Conservation (phyloP, 768 basidiomycete species). For the Suillus occidentalis region DNA sequence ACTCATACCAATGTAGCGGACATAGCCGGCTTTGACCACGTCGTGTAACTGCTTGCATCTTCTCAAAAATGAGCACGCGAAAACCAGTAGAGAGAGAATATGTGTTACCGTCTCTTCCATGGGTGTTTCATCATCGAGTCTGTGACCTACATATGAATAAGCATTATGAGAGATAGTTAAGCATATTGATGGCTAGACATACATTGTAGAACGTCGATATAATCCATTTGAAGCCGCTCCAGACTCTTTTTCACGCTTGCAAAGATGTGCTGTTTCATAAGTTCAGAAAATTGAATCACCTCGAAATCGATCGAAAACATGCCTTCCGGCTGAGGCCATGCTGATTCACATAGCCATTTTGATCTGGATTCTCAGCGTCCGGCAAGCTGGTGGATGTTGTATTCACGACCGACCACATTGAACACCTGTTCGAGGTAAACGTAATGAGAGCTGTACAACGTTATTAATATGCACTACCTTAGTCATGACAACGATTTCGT, state of each 20-base stretch:
- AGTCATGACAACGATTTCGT: conserved; percentile 76
- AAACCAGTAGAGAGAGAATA: not conserved
- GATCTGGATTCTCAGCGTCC: conserved; percentile 31
- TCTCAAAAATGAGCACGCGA: not conserved
- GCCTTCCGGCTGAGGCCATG: conserved; percentile 46
- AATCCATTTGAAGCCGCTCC: conserved; percentile 46
- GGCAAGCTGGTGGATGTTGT: conserved; percentile 11
- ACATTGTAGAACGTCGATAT: conserved; percentile 61
- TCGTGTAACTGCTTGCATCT: conserved; percentile 54
- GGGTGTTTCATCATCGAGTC: conserved; percentile 52
- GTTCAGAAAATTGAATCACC: conserved; percentile 10
- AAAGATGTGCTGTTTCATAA: conserved; percentile 48
- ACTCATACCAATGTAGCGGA: conserved; percentile 46
- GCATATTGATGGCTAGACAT: conserved; percentile 6
- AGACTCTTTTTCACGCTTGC: conserved; percentile 48
- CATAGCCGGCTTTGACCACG: conserved; percentile 49
- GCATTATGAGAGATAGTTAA: not conserved
- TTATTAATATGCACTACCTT: conserved; percentile 43
- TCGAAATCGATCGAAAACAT: conserved; percentile 5
- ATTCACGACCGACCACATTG: conserved; percentile 36
- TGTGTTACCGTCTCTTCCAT: conserved; percentile 41
- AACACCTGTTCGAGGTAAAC: conserved; percentile 33
- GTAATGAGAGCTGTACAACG: not conserved
- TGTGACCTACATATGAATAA: conserved; percentile 36
- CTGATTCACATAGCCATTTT: conserved; percentile 48